Evolutionary conservation across 371 early-diverging fungal species (phyloP), one percentile per base, ranked within the genome.

Genomic region (Rozella allomycis): DNA sequence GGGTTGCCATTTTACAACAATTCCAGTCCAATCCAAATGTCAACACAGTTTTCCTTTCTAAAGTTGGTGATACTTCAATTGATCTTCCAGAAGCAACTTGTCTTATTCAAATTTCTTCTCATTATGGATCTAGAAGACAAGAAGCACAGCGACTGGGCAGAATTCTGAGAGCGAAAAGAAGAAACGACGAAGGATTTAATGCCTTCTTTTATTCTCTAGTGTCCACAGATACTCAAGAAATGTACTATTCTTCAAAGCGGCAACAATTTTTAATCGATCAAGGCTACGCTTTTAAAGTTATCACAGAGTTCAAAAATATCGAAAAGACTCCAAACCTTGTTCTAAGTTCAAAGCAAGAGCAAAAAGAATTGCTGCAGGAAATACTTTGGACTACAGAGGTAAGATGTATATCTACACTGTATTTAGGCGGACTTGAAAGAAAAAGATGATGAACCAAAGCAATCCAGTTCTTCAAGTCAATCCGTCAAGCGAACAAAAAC

Each of bases 71-170:
- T 53, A 99, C 99, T 3, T 91, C 93, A 26, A 85, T 99, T 20
- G 98, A 99, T 65, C 52, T 99, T 25, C 99, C 99, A 11, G 98
- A 98, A 49, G 99, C 99, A 0, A 96, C 93, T 0, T 93, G 94
- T 42, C 58, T 99, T 38, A 98, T 99, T 44, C 73, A 99, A 50
- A 93, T 99, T 2, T 91, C 93, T 5, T 80, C 86, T 2, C 99
- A 99, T 46, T 99, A 84, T 55, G 99, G 99, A 16, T 87, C 88
- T 17, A 71, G 99, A 34, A 71, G 99, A 36, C 99, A 98, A 58
- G 99, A 99, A 58, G 98, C 99, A 2, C 98, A 99, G 54, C 72
- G 99, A 4, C 55, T 98, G 27, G 93, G 91, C 30, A 20, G 62
- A 20, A 98, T 98, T 55, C 58, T 98, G 27, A 62, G 99, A 31